Percentiles rank a stretch among this genome's conserved stretches.
phyloP scores from a whole-genome alignment of 352 stramenopile genomes.

The Phytophthora megakarya region DNA sequence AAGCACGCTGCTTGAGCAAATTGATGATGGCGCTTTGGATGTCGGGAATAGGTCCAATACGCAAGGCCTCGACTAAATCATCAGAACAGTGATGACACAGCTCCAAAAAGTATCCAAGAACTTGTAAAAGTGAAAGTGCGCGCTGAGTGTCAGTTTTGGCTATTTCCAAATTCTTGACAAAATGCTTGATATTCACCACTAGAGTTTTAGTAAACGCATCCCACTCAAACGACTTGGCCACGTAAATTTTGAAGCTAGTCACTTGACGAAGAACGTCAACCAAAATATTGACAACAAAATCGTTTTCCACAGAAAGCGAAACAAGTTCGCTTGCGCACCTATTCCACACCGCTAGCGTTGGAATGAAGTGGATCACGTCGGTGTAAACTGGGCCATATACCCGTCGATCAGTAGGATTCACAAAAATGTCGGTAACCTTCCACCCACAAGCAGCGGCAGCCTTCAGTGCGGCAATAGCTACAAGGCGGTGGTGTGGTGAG shows the following conservation, averaged over 20 bases:
- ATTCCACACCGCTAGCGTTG: constrained; percentile 47
- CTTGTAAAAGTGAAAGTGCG: constrained; percentile 47
- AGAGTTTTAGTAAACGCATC: constrained; percentile 57
- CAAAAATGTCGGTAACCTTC: constrained; percentile 49
- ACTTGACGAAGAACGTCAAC: constrained; percentile 49
- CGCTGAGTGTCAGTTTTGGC: constrained; percentile 36
- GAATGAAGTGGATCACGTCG: constrained; percentile 54
- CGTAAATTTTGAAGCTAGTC: constrained; percentile 37
- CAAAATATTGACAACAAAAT: constrained; percentile 40
- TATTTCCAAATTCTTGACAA: constrained; percentile 39
- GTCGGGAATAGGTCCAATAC: constrained; percentile 42
- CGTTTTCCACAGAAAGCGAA: constrained; percentile 38
- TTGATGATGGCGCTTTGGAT: constrained; percentile 42
- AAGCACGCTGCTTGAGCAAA: constrained; percentile 43
- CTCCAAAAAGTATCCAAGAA: constrained; percentile 49
- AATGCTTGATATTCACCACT: constrained; percentile 44
- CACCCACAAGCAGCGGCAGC: constrained; percentile 51
- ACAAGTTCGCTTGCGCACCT: constrained; percentile 35
- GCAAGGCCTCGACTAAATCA: constrained; percentile 31
- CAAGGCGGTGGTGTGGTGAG: constrained; percentile 27
- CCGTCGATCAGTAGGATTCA: constrained; percentile 30
- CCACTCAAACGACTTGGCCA: constrained; percentile 41
- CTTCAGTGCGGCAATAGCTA: constrained; percentile 45
- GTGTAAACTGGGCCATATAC: constrained; percentile 47
- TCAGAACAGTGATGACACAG: constrained; percentile 47